phyloP scores from a whole-genome alignment of 2,329 filamentous ascomycete genomes.

The Microdochium trichocladiopsis region DNA sequence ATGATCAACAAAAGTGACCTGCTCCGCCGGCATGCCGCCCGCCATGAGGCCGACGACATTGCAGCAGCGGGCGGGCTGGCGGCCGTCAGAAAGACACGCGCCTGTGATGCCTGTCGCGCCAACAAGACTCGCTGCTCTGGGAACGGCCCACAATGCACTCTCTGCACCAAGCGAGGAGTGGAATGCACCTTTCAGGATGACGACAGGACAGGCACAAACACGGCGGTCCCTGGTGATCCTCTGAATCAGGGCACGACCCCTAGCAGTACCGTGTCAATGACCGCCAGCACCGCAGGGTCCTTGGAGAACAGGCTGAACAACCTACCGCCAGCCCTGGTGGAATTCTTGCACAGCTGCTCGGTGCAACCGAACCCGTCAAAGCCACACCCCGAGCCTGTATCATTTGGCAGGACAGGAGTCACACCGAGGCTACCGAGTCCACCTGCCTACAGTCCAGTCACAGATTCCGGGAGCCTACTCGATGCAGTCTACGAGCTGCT shows the following conservation, averaged over 20 bases:
- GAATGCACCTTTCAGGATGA: constrained; percentile 26
- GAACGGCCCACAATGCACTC: constrained; percentile 24
- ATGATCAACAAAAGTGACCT: constrained; percentile 12
- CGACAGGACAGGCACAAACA: neutral
- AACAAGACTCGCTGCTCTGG: constrained; percentile 38
- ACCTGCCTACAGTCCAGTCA: too few relatives aligned
- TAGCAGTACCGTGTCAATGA: too few relatives aligned
- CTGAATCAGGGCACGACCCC: too few relatives aligned
- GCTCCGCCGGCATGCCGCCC: constrained; percentile 26
- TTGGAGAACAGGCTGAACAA: constrained; percentile 11
- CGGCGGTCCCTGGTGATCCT: constrained; percentile 2
- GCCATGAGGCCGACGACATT: constrained; percentile 21
- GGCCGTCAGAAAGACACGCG: constrained; percentile 20
- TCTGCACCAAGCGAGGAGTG: constrained; percentile 29
- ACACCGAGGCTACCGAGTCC: too few relatives aligned
- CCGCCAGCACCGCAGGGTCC: neutral
- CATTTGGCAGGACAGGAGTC: too few relatives aligned
- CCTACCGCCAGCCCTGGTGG: constrained; percentile 1
- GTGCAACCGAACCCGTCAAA: constrained; percentile 7
- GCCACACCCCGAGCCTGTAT: constrained; percentile 4
- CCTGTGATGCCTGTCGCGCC: constrained; percentile 35
- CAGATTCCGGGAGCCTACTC: constrained; percentile 1
- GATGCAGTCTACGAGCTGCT: constrained; percentile 5
- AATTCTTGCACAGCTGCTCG: neutral
- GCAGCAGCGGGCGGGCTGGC: constrained; percentile 17